Evolutionary conservation across 352 stramenopile genomes (phyloP), one percentile per base, ranked within the genome.

Genomic region (Pythium apleroticum): DNA sequence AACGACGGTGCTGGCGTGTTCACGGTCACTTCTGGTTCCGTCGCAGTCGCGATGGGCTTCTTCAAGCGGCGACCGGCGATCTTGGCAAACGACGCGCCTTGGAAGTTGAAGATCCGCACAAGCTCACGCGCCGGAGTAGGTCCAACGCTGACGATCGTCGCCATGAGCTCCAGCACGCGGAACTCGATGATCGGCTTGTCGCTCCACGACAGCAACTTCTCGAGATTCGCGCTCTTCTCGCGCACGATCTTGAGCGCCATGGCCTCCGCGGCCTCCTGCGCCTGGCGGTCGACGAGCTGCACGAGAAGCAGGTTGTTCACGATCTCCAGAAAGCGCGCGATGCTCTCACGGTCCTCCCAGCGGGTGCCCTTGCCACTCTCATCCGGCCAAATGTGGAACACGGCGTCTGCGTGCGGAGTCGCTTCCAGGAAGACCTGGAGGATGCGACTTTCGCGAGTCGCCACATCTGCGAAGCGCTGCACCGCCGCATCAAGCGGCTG

Each of bases 131-230:
- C 84, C 2, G 76, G 55, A 4, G 60, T 64, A 19, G 71, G 68
- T 24, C 77, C 85, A 5, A 88, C 66, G 10, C 58, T 50, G 6
- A 73, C 79, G 33, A 94, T 69, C 14, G 57, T 39, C 0, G 68
- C 72, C 60, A 91, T 71, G 37, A 96, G 69, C 61, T 87, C 60
- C 50, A 96, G 77, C 28, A 84, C 81, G 41, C 80, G 73, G 65
- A 81, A 90, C 59, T 89, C 84, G 56, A 96, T 86, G 17, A 83
- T 54, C 15, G 87, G 87, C 71, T 94, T 94, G 76, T 96, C 87
- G 57, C 81, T 93, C 87, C 87, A 96, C 45, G 80, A 82, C 37
- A 96, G 62, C 53, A 88, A 58, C 64, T 91, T 96, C 62, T 91
- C 80, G 4, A 93, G 68, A 35, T 66, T 66, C 54, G 72, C 62